phyloP scores from a whole-genome alignment of 306 rosid genomes.

The Glycyrrhiza uralensis region DNA sequence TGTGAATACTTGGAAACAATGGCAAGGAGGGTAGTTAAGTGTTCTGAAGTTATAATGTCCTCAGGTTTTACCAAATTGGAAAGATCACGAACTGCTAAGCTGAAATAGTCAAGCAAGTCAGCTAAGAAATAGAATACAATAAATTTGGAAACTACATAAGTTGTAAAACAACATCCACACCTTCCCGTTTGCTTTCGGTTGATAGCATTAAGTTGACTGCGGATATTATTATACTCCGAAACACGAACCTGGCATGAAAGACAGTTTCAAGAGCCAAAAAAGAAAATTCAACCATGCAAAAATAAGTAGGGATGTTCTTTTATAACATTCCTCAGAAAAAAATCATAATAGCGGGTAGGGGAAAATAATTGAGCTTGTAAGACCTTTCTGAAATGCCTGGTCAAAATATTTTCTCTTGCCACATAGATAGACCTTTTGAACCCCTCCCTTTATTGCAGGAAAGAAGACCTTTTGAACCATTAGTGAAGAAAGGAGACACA shows the following conservation, averaged over 20 bases:
- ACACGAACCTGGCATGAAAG: conserved; percentile 66
- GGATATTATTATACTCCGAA: conserved; percentile 73
- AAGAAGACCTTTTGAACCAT: neutral
- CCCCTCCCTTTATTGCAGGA: neutral
- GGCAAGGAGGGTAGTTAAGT: conserved; percentile 84
- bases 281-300: neutral
- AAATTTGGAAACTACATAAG: neutral
- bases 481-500: neutral
- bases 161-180: conserved; percentile 27
- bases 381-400: neutral
- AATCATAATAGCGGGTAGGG: neutral
- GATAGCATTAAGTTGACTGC: conserved; percentile 86
- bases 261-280: conserved; percentile 13
- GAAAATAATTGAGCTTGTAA: conserved; percentile 2
- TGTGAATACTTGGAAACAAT: conserved; percentile 85
- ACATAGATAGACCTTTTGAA: neutral
- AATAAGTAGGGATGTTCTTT: conserved; percentile 17
- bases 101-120: conserved; percentile 38
- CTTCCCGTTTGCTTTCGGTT: conserved; percentile 94
- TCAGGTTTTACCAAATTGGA: conserved; percentile 87
- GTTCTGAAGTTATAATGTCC: conserved; percentile 76
- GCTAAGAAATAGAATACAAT: conserved; percentile 11
- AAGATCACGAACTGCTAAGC: conserved; percentile 94
- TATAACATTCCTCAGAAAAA: neutral
- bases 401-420: neutral